These are phyloP conservation scores for Lanmaoa rubissima DNA, from an alignment of 768 basidiomycete species.

Conservation along the genomic window DNA sequence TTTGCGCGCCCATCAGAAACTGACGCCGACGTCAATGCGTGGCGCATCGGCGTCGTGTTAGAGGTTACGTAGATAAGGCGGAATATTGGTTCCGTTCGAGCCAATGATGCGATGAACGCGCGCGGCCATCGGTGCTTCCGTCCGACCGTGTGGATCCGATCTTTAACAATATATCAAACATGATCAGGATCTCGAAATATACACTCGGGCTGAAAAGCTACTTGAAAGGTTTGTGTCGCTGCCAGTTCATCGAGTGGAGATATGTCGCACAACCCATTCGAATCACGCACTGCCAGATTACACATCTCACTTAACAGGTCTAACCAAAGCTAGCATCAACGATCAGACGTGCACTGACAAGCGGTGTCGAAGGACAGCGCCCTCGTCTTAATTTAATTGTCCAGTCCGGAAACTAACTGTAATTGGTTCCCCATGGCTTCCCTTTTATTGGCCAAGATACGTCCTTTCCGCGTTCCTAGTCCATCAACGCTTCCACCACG, in stretches of 20 bases:
- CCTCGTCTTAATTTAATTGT: neutral
- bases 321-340: neutral
- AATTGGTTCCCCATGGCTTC: too few relatives aligned
- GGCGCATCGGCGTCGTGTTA: neutral
- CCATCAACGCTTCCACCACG: slow-evolving; percentile 8
- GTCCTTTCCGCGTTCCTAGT: neutral
- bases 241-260: neutral
- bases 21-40: too few relatives aligned
- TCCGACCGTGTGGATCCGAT: too few relatives aligned
- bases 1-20: neutral
- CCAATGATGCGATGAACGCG: neutral
- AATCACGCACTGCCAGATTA: neutral
- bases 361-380: slow-evolving; percentile 21
- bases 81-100: neutral
- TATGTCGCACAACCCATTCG: neutral
- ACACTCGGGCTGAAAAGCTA: too few relatives aligned
- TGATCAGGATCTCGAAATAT: neutral
- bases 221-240: too few relatives aligned
- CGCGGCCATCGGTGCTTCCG: neutral
- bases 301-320: neutral
- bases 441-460: too few relatives aligned
- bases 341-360: slow-evolving; percentile 19
- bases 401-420: slow-evolving; percentile 1
- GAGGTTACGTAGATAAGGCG: too few relatives aligned
- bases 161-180: neutral